A percentile compares a stretch with the other conserved stretches of the same genome.
Conservation (phyloP, 169 alveolate species). For the Condylostoma magnum region DNA sequence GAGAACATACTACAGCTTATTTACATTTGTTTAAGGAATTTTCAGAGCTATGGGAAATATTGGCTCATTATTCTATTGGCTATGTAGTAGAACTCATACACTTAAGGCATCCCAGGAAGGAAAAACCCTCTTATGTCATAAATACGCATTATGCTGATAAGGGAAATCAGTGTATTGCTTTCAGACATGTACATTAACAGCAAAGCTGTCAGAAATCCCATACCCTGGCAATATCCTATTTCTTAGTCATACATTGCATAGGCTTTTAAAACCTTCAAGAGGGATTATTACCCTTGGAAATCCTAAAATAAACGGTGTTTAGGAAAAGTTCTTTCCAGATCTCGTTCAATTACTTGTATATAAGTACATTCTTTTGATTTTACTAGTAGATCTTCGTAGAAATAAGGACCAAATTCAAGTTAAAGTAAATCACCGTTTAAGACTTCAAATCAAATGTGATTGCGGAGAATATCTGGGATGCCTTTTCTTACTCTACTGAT, state of each 20-base stretch:
- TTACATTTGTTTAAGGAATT: too few relatives aligned
- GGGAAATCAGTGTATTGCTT: too few relatives aligned
- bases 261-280: conserved; percentile 42
- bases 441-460: conserved; percentile 53
- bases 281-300: conserved; percentile 44
- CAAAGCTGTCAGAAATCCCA: conserved; percentile 47
- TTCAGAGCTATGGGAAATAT: too few relatives aligned
- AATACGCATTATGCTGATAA: too few relatives aligned
- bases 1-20: too few relatives aligned
- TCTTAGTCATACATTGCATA: conserved; percentile 41
- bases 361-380: neutral
- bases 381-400: too few relatives aligned
- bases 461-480: conserved; percentile 69
- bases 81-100: too few relatives aligned
- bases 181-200: neutral
- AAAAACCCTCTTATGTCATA: too few relatives aligned
- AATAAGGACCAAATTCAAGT: too few relatives aligned
- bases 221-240: conserved; percentile 58
- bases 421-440: too few relatives aligned
- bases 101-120: too few relatives aligned
- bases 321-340: conserved; percentile 58
- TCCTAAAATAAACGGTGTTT: conserved; percentile 39
- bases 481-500: conserved; percentile 80
- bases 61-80: too few relatives aligned
- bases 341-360: conserved; percentile 29